These are phyloP conservation scores for Penstemon newberryi DNA, from an alignment of 257 asterid species.

Conservation along the genomic window DNA sequence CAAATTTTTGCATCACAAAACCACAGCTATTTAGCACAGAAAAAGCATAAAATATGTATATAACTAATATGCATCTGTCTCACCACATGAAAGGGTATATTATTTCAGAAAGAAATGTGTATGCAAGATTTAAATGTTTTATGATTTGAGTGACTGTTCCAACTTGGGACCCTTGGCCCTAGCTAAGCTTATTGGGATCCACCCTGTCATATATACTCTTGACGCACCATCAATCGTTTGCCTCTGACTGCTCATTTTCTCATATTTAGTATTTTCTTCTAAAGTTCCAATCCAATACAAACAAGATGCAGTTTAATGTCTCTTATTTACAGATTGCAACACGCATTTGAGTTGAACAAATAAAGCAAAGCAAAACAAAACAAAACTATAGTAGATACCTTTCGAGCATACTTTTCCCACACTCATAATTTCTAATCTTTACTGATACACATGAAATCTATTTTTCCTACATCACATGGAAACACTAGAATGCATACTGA, in stretches of 20 bases:
- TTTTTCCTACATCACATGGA: background rate
- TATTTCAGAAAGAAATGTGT: background rate
- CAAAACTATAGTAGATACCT: background rate
- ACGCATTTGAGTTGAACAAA: background rate
- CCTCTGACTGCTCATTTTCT: conserved; percentile 2
- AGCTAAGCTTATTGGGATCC: background rate
- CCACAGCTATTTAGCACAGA: background rate
- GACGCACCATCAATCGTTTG: conserved; percentile 17
- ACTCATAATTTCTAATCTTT: background rate
- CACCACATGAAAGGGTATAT: conserved; percentile 15
- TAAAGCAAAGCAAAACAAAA: conserved; percentile 1
- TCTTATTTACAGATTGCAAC: background rate
- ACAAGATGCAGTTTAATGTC: background rate
- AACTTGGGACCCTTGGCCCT: background rate
- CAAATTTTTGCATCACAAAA: background rate
- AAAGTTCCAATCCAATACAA: background rate
- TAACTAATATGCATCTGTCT: conserved; percentile 11
- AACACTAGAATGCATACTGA: background rate
- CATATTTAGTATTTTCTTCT: conserved; percentile 7
- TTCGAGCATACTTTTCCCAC: background rate
- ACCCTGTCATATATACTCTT: background rate
- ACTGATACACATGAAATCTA: background rate
- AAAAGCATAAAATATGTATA: background rate
- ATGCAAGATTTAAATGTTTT: conserved; percentile 2
- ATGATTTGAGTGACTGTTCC: background rate